Conservation (phyloP, 179 eudicot species). For the Actinidia arguta region DNA sequence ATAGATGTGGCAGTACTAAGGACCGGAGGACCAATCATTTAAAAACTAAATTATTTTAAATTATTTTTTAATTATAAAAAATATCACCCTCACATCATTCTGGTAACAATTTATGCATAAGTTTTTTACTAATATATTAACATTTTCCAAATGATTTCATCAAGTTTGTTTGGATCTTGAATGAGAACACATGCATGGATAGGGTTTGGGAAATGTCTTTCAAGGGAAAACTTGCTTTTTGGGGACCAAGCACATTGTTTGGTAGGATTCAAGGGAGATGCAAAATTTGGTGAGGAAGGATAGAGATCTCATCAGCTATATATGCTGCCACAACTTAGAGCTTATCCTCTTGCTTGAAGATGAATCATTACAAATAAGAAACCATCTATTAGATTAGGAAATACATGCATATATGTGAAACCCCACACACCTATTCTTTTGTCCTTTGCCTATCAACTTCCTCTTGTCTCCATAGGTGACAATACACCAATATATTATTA, state of each 20-base stretch:
- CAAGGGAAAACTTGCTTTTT: not conserved
- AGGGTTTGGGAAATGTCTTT: not conserved
- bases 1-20: too few relatives aligned
- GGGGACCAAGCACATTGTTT: not conserved
- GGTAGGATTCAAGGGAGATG: not conserved
- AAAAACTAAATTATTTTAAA: too few relatives aligned
- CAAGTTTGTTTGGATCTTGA: not conserved
- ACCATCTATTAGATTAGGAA: not conserved
- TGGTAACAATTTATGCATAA: not conserved
- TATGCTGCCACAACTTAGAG: not conserved
- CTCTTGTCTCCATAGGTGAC: too few relatives aligned
- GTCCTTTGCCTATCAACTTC: too few relatives aligned
- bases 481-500: too few relatives aligned
- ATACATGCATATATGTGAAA: too few relatives aligned
- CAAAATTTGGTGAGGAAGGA: slow-evolving; percentile 6
- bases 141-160: not conserved
- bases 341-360: not conserved
- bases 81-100: not conserved
- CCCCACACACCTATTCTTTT: too few relatives aligned
- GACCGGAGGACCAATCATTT: too few relatives aligned
- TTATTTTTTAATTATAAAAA: not conserved
- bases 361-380: not conserved
- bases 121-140: not conserved
- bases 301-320: not conserved
- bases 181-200: not conserved